Evolutionary conservation across 371 early-diverging fungal genomes (phyloP).

Genomic region (Rhizomucor pusillus): DNA sequence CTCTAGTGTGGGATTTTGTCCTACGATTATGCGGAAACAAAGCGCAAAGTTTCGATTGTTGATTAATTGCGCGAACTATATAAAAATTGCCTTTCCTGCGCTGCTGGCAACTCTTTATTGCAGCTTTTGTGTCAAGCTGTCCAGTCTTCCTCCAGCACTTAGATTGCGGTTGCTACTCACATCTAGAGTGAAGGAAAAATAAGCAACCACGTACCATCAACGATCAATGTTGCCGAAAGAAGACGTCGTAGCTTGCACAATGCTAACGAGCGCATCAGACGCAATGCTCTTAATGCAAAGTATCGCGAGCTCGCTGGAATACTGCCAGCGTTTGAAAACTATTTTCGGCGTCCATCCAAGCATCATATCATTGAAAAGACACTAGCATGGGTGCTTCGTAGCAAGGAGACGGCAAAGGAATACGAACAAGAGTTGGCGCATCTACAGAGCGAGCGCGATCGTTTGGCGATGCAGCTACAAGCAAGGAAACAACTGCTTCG

Average conservation of each 20-base stretch:
- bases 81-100: too few relatives aligned
- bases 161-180: too few relatives aligned
- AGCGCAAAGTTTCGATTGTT: too few relatives aligned
- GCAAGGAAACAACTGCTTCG: constrained; percentile 4
- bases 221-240: neutral
- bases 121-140: too few relatives aligned
- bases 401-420: constrained; percentile 1
- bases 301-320: neutral
- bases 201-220: neutral
- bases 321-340: neutral
- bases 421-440: neutral
- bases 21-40: too few relatives aligned
- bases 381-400: neutral
- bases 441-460: too few relatives aligned
- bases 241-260: too few relatives aligned
- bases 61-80: too few relatives aligned
- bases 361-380: neutral
- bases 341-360: neutral
- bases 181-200: neutral
- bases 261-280: neutral
- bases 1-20: too few relatives aligned
- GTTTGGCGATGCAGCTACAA: too few relatives aligned
- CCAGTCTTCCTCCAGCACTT: too few relatives aligned
- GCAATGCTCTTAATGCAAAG: neutral
- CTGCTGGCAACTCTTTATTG: too few relatives aligned